phyloP scores from a whole-genome alignment of 179 eudicot species.

The Beta corolliflora region DNA sequence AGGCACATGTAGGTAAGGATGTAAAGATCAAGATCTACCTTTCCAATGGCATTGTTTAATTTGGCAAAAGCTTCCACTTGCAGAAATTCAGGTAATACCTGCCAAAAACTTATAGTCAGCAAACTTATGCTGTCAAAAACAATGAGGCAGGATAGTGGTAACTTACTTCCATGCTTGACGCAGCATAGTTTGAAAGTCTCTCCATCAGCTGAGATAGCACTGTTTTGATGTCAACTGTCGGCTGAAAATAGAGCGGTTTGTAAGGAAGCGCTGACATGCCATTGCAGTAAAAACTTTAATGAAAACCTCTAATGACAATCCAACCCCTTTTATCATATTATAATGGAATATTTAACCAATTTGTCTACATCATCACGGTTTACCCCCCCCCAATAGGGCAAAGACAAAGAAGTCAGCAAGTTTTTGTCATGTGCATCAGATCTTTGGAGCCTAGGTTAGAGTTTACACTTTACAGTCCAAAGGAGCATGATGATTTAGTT shows the following conservation, averaged over 20 bases:
- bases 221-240: slow-evolving; percentile 87
- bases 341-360: not conserved
- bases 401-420: not conserved
- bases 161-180: slow-evolving; percentile 91
- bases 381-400: too few relatives aligned
- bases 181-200: slow-evolving; percentile 93
- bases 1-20: not conserved
- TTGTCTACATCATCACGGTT: too few relatives aligned
- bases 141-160: not conserved
- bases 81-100: slow-evolving; percentile 92
- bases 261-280: slow-evolving; percentile 12
- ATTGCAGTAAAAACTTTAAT: not conserved
- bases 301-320: not conserved
- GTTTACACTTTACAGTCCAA: slow-evolving; percentile 3
- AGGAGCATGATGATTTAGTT: not conserved
- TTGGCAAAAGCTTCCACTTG: slow-evolving; percentile 98
- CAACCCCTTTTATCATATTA: not conserved
- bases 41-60: slow-evolving; percentile 91
- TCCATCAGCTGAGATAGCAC: slow-evolving; percentile 91
- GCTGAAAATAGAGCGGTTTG: slow-evolving; percentile 45
- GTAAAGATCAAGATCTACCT: slow-evolving; percentile 45
- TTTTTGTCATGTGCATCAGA: not conserved
- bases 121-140: slow-evolving; percentile 2
- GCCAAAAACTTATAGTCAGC: slow-evolving; percentile 33
- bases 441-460: not conserved